Conservation (phyloP, 257 asterid genomes). For the Fraxinus excelsior region DNA sequence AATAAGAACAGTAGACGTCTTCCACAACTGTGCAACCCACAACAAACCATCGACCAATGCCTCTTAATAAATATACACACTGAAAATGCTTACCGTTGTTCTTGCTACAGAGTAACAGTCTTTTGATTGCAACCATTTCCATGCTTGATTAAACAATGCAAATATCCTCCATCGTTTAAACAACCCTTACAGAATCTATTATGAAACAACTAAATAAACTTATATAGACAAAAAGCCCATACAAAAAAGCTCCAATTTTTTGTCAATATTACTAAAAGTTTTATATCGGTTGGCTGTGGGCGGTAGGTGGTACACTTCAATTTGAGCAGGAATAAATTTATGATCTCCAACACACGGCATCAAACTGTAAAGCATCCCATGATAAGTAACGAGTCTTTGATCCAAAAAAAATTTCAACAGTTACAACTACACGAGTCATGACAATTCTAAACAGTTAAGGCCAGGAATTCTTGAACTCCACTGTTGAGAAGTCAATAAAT, state of each 20-base stretch:
- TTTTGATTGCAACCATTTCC: constrained; percentile 89
- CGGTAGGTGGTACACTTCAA: constrained; percentile 18
- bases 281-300: background rate
- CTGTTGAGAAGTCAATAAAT: no score
- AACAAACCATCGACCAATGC: constrained; percentile 92
- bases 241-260: constrained; percentile 12
- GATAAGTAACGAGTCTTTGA: constrained; percentile 21
- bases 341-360: constrained; percentile 32
- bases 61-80: constrained; percentile 73
- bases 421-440: constrained; percentile 13
- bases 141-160: constrained; percentile 83
- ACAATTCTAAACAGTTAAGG: constrained; percentile 34
- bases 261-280: constrained; percentile 22
- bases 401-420: constrained; percentile 26
- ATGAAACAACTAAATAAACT: constrained; percentile 22
- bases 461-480: no score
- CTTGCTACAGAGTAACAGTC: constrained; percentile 66
- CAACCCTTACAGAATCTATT: constrained; percentile 18
- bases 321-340: constrained; percentile 28
- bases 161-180: constrained; percentile 86
- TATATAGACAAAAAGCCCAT: constrained; percentile 22
- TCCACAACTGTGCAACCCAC: constrained; percentile 70
- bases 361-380: constrained; percentile 30
- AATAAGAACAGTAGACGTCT: constrained; percentile 54
- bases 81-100: constrained; percentile 50